A percentile compares a stretch with the other conserved stretches of the same genome.
These are phyloP conservation scores for Aspergillus sclerotiicarbonarius DNA, from an alignment of 495 filamentous ascomycete species.

Conservation along the genomic window DNA sequence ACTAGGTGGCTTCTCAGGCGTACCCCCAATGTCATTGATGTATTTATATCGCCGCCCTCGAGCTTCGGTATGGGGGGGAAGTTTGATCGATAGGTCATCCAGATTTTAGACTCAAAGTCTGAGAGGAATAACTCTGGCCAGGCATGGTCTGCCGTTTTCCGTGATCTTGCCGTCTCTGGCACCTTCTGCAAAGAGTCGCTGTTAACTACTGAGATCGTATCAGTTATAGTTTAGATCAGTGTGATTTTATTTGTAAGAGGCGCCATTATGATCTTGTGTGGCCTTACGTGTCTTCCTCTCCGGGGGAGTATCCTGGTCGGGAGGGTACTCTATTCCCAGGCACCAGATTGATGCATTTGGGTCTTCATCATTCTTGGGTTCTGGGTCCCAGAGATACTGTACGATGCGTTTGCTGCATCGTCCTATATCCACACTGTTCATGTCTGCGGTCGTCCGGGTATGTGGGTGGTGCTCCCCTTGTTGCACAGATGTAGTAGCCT, in stretches of 20 bases:
- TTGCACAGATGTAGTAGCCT: neutral
- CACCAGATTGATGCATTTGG: conserved; percentile 79
- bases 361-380: conserved; percentile 76
- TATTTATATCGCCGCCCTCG: conserved; percentile 62
- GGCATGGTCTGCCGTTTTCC: conserved; percentile 37
- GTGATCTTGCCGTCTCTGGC: neutral
- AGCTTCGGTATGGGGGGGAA: conserved; percentile 82
- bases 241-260: neutral
- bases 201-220: neutral
- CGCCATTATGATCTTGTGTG: neutral
- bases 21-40: conserved; percentile 82
- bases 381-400: conserved; percentile 93
- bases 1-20: conserved; percentile 77
- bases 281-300: conserved; percentile 15
- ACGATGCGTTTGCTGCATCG: conserved; percentile 80
- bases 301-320: neutral
- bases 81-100: conserved; percentile 93
- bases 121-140: conserved; percentile 88
- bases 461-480: neutral
- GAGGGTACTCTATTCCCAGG: conserved; percentile 71
- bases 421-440: conserved; percentile 61
- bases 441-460: conserved; percentile 25
- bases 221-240: neutral
- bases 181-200: neutral
- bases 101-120: conserved; percentile 90